Conservation (phyloP, 2,329 filamentous ascomycete species). For the Pezicula radicicola region DNA sequence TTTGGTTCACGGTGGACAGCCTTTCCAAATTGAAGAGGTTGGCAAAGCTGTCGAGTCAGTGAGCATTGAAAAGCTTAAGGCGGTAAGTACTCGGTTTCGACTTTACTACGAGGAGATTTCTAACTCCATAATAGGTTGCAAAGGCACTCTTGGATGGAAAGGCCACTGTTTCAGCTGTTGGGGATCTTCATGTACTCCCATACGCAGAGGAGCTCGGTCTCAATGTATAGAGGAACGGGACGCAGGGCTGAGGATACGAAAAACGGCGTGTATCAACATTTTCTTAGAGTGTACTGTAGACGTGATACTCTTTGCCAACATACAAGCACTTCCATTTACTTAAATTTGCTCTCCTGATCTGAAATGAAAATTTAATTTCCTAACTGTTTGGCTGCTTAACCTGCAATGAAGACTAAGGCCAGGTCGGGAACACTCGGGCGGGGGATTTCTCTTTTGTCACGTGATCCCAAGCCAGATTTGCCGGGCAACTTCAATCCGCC, state of each 20-base stretch:
- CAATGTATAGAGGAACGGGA: slow-evolving; percentile 69
- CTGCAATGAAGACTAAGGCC: no score
- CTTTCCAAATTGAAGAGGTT: slow-evolving; percentile 79
- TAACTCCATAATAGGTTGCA: slow-evolving; percentile 61
- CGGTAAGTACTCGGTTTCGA: slow-evolving; percentile 53
- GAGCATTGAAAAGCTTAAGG: slow-evolving; percentile 79
- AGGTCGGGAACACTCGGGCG: no score
- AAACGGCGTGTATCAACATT: slow-evolving; percentile 31
- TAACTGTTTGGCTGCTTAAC: no score
- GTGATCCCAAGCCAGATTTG: slow-evolving; percentile 1
- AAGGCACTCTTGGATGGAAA: slow-evolving; percentile 85
- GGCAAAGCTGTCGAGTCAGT: slow-evolving; percentile 78
- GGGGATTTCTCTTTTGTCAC: neutral
- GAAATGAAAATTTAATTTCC: no score
- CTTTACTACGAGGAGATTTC: slow-evolving; percentile 20
- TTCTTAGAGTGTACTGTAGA: slow-evolving; percentile 33
- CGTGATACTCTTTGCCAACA: slow-evolving; percentile 13
- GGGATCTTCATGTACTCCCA: slow-evolving; percentile 86
- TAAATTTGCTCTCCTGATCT: neutral
- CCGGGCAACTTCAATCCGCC: slow-evolving; percentile 7
- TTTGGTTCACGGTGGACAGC: slow-evolving; percentile 75
- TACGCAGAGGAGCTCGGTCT: slow-evolving; percentile 93
- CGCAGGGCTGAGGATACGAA: slow-evolving; percentile 9
- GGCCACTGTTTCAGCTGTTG: slow-evolving; percentile 84
- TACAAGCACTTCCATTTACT: neutral